Evolutionary conservation across 176 grass and related monocot species (phyloP).

Genomic region (Alopecurus myosuroides): DNA sequence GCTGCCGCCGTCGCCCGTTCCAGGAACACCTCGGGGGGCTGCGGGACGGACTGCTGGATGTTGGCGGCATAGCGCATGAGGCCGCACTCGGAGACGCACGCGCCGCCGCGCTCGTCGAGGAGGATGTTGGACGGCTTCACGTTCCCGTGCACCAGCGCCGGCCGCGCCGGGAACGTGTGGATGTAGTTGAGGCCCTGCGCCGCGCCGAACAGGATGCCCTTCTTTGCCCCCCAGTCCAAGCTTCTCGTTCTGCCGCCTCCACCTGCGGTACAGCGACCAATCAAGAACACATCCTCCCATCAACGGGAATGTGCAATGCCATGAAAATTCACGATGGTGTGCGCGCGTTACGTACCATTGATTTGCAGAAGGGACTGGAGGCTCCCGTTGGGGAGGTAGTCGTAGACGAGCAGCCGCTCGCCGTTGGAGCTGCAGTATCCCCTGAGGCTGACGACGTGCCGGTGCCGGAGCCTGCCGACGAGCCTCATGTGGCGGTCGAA

Average conservation of each 20-base stretch:
- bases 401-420: constrained; percentile 69
- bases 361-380: constrained; percentile 50
- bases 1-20: background rate
- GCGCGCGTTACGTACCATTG: constrained; percentile 16
- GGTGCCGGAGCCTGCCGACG: constrained; percentile 59
- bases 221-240: constrained; percentile 48
- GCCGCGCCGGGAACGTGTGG: constrained; percentile 51
- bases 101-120: constrained; percentile 58
- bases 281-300: constrained; percentile 5
- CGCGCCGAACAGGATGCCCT: constrained; percentile 42
- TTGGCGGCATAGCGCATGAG: constrained; percentile 56
- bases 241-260: constrained; percentile 2
- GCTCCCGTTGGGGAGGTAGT: constrained; percentile 61
- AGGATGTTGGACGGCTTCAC: constrained; percentile 84
- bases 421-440: constrained; percentile 62
- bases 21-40: constrained; percentile 14
- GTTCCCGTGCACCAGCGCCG: constrained; percentile 58
- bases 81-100: constrained; percentile 66
- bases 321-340: background rate
- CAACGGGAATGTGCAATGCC: background rate
- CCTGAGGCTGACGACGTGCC: constrained; percentile 58
- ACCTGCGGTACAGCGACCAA: background rate
- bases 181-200: constrained; percentile 66
- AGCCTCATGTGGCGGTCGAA: constrained; percentile 67
- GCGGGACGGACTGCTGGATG: constrained; percentile 22